Base-by-base conservation (phyloP, 1,139 yeast genomes). In the Debaryomyces subglobosus region DNA sequence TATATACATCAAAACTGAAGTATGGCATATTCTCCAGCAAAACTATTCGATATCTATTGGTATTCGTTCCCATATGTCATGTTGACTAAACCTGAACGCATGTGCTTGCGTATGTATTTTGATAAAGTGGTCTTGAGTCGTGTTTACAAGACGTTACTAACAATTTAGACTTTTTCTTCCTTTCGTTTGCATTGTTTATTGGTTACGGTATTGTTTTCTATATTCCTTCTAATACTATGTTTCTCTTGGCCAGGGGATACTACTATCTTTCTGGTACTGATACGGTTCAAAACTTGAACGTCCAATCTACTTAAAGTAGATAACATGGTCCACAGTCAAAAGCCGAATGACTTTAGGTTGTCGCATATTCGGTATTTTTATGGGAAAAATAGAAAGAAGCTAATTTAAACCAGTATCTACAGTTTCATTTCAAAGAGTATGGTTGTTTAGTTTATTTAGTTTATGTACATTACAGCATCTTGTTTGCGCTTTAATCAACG, bases 151-250 rank as follows among this genome's bases (percentile, higher is more conserved):
- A 16, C 24, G 7, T 40, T 40, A 39, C 42, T 42, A 45, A 45
- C 43, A 18, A 13, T 18, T 23, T 23, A 50, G 53, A 65, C 51
- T 37, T 61, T 35, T 63, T 67, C 48, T 52, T 71, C 43, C 58
- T 71, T 40, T 61, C 71, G 38, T 70, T 71, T 50, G 51, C 64
- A 12, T 52, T 67, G 33, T 65, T 74, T 47, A 62, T 72, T 21
- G 66, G 68, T 6, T 74, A 70, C 56, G 77, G 78, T n/a, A 45
- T 73, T 40, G 71, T 67, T 55, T 61, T 65, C 41, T 70, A 67
- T 58, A 60, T 71, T 49, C 74, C 78, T 4, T 55, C 65, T 6
- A 65, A 65, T 51, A 56, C 69, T 27, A 60, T 64, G 57, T 63
- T 67, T 47, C 53, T 68, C 41, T 55, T 69, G 36, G 63, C 73